Evolutionary conservation across 164 flowering plant species (phyloP).

Genomic region (Nymphaea colorata): DNA sequence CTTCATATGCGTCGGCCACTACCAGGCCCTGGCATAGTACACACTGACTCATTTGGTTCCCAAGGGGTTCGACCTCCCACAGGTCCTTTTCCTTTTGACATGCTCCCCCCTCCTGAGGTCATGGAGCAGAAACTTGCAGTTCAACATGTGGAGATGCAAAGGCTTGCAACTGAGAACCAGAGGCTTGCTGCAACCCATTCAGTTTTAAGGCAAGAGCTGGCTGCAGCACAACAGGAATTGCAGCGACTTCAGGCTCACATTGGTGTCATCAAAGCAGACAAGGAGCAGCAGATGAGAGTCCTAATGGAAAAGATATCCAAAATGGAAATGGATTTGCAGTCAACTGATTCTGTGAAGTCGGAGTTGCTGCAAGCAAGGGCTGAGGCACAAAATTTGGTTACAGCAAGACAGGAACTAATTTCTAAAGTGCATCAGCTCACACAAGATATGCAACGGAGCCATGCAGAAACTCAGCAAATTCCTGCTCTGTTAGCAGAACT

Average conservation of each 20-base stretch:
- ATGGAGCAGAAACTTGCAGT: constrained; percentile 80
- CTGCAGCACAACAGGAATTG: constrained; percentile 76
- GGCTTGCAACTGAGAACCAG: constrained; percentile 74
- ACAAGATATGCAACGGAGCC: constrained; percentile 70
- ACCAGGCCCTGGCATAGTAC: constrained; percentile 50
- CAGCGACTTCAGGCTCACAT: constrained; percentile 60
- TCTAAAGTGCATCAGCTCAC: constrained; percentile 57
- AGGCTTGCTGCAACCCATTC: constrained; percentile 88
- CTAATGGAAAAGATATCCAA: constrained; percentile 54
- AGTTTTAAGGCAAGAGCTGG: constrained; percentile 76
- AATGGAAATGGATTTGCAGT: constrained; percentile 64
- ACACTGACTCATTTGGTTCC: constrained; percentile 59
- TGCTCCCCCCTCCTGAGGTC: constrained; percentile 66
- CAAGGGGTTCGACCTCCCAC: constrained; percentile 36
- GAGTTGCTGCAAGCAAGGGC: constrained; percentile 72
- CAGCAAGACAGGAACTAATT: constrained; percentile 57
- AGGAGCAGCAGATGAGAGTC: constrained; percentile 58
- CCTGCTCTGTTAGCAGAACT: constrained; percentile 72
- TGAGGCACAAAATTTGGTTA: constrained; percentile 68
- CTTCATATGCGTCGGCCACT: constrained; percentile 42
- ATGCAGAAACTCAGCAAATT: constrained; percentile 54
- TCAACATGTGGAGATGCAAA: constrained; percentile 78
- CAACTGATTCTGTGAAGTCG: constrained; percentile 45
- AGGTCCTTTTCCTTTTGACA: constrained; percentile 45
- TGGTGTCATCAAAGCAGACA: constrained; percentile 47